Evolutionary conservation across 1,284 basidiomycete genomes (phyloP).

Genomic region (Cryptococcus maquisensis): DNA sequence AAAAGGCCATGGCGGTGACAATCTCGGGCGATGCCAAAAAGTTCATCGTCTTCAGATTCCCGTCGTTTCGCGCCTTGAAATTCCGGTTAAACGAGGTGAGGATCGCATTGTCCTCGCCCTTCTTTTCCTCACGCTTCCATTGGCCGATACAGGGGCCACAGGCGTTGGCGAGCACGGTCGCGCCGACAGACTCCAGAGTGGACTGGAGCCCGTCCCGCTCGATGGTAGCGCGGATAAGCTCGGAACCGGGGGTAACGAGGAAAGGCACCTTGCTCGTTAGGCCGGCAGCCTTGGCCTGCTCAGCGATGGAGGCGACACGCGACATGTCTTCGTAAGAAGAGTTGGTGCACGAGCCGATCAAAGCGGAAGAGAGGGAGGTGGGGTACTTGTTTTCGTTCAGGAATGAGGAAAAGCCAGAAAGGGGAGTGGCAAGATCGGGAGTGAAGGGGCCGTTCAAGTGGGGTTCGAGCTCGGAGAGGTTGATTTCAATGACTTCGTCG

Average conservation of each 20-base stretch:
- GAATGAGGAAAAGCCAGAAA: slow-evolving; percentile 89
- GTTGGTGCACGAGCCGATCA: slow-evolving; percentile 99
- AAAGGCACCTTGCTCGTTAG: slow-evolving; percentile 77
- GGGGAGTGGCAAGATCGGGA: slow-evolving; percentile 88
- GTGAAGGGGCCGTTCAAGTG: slow-evolving; percentile 99
- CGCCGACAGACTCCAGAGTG: slow-evolving; percentile 80
- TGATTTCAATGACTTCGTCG: slow-evolving; percentile 89
- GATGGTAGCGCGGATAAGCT: slow-evolving; percentile 97
- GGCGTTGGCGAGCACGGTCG: slow-evolving; percentile 93
- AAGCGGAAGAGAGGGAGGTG: slow-evolving; percentile 73
- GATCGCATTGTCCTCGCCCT: slow-evolving; percentile 86
- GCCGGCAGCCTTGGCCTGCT: slow-evolving; percentile 60
- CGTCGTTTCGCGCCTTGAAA: slow-evolving; percentile 97
- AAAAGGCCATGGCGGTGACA: slow-evolving; percentile 68
- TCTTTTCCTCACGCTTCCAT: slow-evolving; percentile 98
- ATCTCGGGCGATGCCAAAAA: slow-evolving; percentile 61
- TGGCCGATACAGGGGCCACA: slow-evolving; percentile 99
- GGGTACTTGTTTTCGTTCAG: slow-evolving; percentile 84
- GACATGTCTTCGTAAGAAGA: slow-evolving; percentile 99
- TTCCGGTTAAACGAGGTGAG: slow-evolving; percentile 94
- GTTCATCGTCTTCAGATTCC: slow-evolving; percentile 94
- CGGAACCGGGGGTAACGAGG: slow-evolving; percentile 95
- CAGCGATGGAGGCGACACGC: slow-evolving; percentile 88
- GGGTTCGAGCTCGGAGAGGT: slow-evolving; percentile 89
- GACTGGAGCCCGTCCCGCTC: slow-evolving; percentile 91